Conservation (phyloP, 129 eudicot species). For the Sambucus nigra region DNA sequence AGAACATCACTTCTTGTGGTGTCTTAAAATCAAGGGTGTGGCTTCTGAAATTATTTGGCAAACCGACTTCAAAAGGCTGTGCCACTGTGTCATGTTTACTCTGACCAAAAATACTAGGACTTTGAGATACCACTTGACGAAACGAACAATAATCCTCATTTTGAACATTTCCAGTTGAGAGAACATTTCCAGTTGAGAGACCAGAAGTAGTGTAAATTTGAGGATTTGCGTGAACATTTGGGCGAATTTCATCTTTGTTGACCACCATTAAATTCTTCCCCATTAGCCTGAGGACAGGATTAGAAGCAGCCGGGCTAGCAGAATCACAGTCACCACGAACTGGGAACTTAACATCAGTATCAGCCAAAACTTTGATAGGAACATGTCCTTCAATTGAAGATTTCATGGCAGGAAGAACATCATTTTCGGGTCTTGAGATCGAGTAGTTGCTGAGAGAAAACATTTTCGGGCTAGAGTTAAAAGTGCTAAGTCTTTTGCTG, state of each 20-base stretch:
- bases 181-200: neutral
- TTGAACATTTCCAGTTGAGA: no score
- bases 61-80: constrained; percentile 18
- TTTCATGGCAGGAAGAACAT: constrained; percentile 12
- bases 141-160: constrained; percentile 16
- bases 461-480: constrained; percentile 19
- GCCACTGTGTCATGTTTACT: constrained; percentile 12
- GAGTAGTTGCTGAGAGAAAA: constrained; percentile 14
- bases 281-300: constrained; percentile 75
- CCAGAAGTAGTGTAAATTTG: neutral
- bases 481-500: constrained; percentile 3
- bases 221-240: constrained; percentile 10
- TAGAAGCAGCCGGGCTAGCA: constrained; percentile 44
- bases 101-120: constrained; percentile 14
- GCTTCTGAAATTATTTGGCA: constrained; percentile 19
- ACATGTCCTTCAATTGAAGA: neutral
- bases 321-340: constrained; percentile 24
- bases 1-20: constrained; percentile 6
- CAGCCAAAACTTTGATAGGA: constrained; percentile 7
- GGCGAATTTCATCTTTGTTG: constrained; percentile 40
- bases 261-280: constrained; percentile 77
- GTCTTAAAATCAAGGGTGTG: constrained; percentile 16
- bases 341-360: constrained; percentile 15
- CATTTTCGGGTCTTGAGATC: constrained; percentile 18
- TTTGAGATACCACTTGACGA: constrained; percentile 12